phyloP scores from a whole-genome alignment of 345 rosid species.

The Capsella bursapastoris region DNA sequence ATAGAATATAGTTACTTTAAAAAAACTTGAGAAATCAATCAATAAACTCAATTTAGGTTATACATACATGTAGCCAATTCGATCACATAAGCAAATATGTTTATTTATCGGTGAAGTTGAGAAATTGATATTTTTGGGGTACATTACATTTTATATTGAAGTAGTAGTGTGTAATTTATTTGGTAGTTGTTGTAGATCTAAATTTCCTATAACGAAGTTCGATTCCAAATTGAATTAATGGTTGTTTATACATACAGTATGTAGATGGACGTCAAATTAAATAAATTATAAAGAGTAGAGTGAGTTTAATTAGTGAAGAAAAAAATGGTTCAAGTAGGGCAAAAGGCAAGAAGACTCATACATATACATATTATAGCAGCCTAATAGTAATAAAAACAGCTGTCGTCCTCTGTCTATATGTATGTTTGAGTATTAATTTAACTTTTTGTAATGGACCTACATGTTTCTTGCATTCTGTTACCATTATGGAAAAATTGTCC shows the following conservation, averaged over 20 bases:
- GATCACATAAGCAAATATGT: neutral
- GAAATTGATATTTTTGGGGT: neutral
- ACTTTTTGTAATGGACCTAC: slow-evolving; percentile 42
- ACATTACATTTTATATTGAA: neutral
- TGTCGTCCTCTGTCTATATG: slow-evolving; percentile 43
- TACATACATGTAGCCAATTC: neutral
- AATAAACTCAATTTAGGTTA: neutral
- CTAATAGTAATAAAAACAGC: slow-evolving; percentile 46
- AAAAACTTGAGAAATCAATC: neutral
- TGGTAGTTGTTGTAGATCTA: slow-evolving; percentile 10
- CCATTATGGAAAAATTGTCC: slow-evolving; percentile 39
- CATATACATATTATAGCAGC: slow-evolving; percentile 8
- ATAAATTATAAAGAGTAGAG: neutral
- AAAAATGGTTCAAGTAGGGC: slow-evolving; percentile 39
- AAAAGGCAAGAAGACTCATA: slow-evolving; percentile 37
- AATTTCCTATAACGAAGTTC: neutral
- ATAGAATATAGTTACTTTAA: neutral
- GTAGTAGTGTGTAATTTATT: neutral
- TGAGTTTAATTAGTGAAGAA: slow-evolving; percentile 11
- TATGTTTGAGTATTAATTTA: slow-evolving; percentile 34
- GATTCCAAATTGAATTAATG: neutral
- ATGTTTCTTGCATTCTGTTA: slow-evolving; percentile 44
- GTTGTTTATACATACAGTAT: neutral
- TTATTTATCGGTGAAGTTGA: neutral
- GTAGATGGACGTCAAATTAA: neutral